Evolutionary conservation across 768 basidiomycete genomes (phyloP), one percentile per base, ranked within the genome.

Genomic region (Russula ochroleuca): DNA sequence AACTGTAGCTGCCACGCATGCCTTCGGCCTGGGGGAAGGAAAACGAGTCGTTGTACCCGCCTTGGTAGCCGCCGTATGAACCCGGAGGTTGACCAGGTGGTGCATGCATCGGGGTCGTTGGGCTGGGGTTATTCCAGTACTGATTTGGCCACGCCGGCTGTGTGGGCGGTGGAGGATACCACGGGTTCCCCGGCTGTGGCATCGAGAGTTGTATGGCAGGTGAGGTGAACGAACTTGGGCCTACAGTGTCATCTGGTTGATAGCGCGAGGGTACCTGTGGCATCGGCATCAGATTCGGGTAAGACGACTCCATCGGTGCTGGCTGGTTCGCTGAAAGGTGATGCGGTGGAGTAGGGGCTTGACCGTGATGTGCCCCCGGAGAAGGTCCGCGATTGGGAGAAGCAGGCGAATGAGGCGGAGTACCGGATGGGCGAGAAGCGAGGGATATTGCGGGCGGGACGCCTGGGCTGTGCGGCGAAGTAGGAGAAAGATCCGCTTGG

Each of bases 381-480:
- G 53, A 19, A 17, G 53, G 58, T 37, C 59, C 15, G 37, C 35
- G 47, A 13, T 28, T 48, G 23, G 49, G 53, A 40, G n/a, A 11
- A 41, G 14, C 33, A 28, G 33, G 54, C 3, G 59, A 43, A 33
- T 28, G 59, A 45, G 53, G 37, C 6, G 35, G 21, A 47, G 58
- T 15, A 40, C 15, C 5, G 35, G 47, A n/a, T 15, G 43, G 67
- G 28, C 53, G 67, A 57, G 64, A 64, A n/a, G 45, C 54, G 14
- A 28, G 49, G 57, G 54, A 68, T 28, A 55, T 43, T 6, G 51
- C 41, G 51, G 66, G 61, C 21, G 71, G 51, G 10, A 19, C 19
- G 35, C 38, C 59, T 11, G 57, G 17, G 21, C 13, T n/a, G 19
- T 21, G n/a, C 28, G 31, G 62, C 21, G 40, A 23, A 3, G 41